These are phyloP conservation scores for Bipolaris cookei DNA, from an alignment of 2,329 filamentous ascomycete genomes.

Conservation along the genomic window DNA sequence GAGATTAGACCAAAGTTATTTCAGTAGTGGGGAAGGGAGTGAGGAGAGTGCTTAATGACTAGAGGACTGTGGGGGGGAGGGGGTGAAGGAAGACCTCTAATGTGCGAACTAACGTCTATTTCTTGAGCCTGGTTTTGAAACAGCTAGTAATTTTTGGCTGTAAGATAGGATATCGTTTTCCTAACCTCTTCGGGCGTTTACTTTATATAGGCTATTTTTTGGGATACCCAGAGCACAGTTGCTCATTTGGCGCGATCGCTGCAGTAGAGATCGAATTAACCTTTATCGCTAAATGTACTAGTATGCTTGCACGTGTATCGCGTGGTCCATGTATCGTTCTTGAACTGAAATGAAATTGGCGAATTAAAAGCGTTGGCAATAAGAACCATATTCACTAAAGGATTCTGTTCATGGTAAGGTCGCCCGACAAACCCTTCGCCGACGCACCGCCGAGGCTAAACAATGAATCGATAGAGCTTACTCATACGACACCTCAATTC, in stretches of 20 bases:
- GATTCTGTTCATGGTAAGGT: not conserved
- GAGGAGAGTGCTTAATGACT: constrained; percentile 14
- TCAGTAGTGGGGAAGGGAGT: constrained; percentile 42
- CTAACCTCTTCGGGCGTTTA: constrained; percentile 7
- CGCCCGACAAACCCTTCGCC: constrained; percentile 18
- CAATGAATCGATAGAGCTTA: constrained; percentile 21
- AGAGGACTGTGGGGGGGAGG: not conserved
- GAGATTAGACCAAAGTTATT: constrained; percentile 85
- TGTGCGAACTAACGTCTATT: not conserved
- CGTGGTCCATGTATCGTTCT: not conserved
- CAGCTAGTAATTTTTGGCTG: not conserved
- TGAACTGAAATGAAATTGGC: not conserved
- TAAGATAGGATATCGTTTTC: constrained; percentile 1
- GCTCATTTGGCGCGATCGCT: constrained; percentile 15
- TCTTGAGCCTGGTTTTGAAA: constrained; percentile 5
- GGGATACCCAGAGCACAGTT: constrained; percentile 19
- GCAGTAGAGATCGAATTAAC: constrained; percentile 11
- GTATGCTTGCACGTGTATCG: not conserved
- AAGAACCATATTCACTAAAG: not conserved
- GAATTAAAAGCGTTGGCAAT: not conserved
- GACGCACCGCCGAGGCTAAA: constrained; percentile 32
- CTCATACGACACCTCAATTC: constrained; percentile 7
- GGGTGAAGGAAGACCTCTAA: not conserved
- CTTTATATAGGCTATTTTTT: constrained; percentile 10
- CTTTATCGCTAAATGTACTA: constrained; percentile 1